phyloP scores from a whole-genome alignment of 1,139 yeast genomes.

The Candida sojae region DNA sequence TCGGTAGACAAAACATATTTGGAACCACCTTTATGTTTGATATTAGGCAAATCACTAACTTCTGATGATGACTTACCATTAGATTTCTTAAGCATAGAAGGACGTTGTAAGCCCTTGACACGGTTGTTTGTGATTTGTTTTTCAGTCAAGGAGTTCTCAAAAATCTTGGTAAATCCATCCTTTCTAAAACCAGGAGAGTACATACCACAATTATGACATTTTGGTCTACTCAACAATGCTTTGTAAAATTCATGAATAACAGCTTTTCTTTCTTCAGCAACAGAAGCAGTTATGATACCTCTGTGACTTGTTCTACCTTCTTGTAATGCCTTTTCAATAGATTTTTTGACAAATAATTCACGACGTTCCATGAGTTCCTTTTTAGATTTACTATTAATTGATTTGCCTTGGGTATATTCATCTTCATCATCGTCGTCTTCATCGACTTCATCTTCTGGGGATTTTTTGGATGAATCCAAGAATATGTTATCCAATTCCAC shows the following conservation, averaged over 20 bases:
- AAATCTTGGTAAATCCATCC: slow-evolving; percentile 91
- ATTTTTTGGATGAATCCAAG: slow-evolving; percentile 30
- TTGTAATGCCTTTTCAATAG: slow-evolving; percentile 73
- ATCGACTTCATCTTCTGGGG: slow-evolving; percentile 35
- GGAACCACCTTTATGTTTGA: slow-evolving; percentile 66
- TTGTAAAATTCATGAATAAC: slow-evolving; percentile 77
- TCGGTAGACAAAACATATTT: slow-evolving; percentile 88
- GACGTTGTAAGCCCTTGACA: slow-evolving; percentile 75
- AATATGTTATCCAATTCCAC: slow-evolving; percentile 68
- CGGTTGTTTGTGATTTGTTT: slow-evolving; percentile 81
- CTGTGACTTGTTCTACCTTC: slow-evolving; percentile 68
- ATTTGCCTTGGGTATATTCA: slow-evolving; percentile 8
- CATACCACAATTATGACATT: slow-evolving; percentile 96
- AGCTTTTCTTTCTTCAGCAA: slow-evolving; percentile 81
- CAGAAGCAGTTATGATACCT: slow-evolving; percentile 82
- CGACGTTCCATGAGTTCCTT: slow-evolving; percentile 58
- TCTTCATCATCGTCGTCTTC: slow-evolving; percentile 32
- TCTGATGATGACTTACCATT: slow-evolving; percentile 7
- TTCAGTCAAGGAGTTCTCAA: slow-evolving; percentile 81
- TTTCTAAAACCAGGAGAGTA: slow-evolving; percentile 91
- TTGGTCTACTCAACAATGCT: slow-evolving; percentile 70
- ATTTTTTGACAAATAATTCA: slow-evolving; percentile 65
- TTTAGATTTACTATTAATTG: slow-evolving; percentile 40
- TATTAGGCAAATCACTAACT: slow-evolving; percentile 35
- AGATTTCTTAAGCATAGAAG: slow-evolving; percentile 57